Base-by-base conservation (phyloP, 495 filamentous ascomycete genomes). In the Podospora anserina region DNA sequence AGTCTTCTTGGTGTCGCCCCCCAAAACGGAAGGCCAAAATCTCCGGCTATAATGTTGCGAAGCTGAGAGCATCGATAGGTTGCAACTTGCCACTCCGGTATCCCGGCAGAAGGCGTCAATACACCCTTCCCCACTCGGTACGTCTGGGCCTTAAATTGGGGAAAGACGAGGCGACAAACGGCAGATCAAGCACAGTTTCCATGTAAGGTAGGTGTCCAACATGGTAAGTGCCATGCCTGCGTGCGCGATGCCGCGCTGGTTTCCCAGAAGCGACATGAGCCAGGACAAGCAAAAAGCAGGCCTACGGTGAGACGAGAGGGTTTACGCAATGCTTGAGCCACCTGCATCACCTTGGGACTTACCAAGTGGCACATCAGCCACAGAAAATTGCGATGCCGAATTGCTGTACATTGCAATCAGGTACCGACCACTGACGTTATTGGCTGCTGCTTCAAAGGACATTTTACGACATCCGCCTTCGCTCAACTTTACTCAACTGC, bases 51-150 rank as follows among this genome's bases (percentile, higher is more conserved):
- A 49, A 13, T 49, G 39, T 13, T 16, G 13, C 39, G 39, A 49
- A 13, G 39, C 39, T 13, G 39, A 18, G 39, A 49, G 39, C 15
- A 11, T 11, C 13, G 39, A 49, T 49, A 49, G 39, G 39, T 49
- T 49, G 39, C 39, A 49, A 6, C 39, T 49, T 5, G 39, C 13
- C 13, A 49, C 15, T 16, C 39, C 9, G 39, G 7, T 49, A 49
- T 58, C 55, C 55, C 55, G 55, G 55, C 55, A 58, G 55, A 58
- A 58, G 55, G 18, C 23, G 15, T 58, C 7, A 58, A 58, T 54
- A 5, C 63, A 55, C 63, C 30, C 27, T 65, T 20, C 26, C 63
- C 63, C 34, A 27, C 34, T 55, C 23, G 3, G 20, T 20, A 7
- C 18, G 6, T 18, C 11, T 7, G 55, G n/a, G n/a, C 18, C 13